Percentiles rank a stretch among this genome's conserved stretches.
These are phyloP conservation scores for Fusarium illudens DNA, from an alignment of 2,329 filamentous ascomycete species.

Conservation along the genomic window DNA sequence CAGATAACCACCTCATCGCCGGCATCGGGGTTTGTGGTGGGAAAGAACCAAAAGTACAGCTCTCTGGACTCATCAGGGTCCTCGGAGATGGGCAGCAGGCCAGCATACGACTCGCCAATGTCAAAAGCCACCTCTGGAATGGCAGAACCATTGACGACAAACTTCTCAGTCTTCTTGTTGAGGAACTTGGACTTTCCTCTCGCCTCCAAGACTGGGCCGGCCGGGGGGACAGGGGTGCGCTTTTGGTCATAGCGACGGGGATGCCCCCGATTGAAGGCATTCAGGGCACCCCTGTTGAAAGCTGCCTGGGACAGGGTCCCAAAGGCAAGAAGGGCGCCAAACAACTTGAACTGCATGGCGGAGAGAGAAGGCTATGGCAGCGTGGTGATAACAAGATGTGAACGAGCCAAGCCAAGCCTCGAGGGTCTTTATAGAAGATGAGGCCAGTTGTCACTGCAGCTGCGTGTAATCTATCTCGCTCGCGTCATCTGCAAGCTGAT, in stretches of 20 bases:
- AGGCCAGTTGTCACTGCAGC: neutral
- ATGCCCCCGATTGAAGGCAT: slow-evolving; percentile 27
- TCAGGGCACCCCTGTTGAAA: slow-evolving; percentile 36
- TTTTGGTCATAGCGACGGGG: slow-evolving; percentile 21
- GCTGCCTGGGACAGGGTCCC: slow-evolving; percentile 36
- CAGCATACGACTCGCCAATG: slow-evolving; percentile 71
- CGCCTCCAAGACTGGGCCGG: slow-evolving; percentile 11
- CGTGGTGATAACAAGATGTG: neutral
- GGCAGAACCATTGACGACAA: slow-evolving; percentile 68
- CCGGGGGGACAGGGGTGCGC: neutral
- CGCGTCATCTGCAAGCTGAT: slow-evolving; percentile 12
- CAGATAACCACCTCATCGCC: slow-evolving; percentile 70
- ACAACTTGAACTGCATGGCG: slow-evolving; percentile 35
- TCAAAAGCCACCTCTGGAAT: slow-evolving; percentile 77
- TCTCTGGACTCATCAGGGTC: slow-evolving; percentile 58
- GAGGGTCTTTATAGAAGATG: slow-evolving; percentile 7
- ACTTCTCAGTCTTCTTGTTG: slow-evolving; percentile 48
- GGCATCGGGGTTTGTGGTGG: slow-evolving; percentile 59
- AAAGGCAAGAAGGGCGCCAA: slow-evolving; percentile 30
- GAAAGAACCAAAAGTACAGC: slow-evolving; percentile 75
- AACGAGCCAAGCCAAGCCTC: neutral
- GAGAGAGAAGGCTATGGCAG: neutral
- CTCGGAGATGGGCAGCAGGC: slow-evolving; percentile 65
- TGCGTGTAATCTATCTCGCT: neutral
- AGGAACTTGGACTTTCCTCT: slow-evolving; percentile 32